A percentile compares a stretch with the other conserved stretches of the same genome.
These are phyloP conservation scores for Pinus taeda DNA, from an alignment of 75 land plant species.

Conservation along the genomic window DNA sequence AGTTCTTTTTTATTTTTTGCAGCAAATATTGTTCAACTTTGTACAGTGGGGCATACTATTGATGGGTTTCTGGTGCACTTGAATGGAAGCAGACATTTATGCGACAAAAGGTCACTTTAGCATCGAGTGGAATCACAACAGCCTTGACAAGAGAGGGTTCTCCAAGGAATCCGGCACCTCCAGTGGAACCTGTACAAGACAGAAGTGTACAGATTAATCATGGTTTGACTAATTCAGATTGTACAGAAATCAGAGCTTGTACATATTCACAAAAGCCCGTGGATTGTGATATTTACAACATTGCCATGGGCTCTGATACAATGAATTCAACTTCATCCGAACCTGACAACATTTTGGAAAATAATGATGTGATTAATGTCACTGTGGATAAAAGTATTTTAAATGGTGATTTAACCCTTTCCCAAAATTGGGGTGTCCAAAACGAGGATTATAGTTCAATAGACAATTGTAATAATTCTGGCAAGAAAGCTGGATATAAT, in stretches of 20 bases:
- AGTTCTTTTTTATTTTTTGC: constrained; percentile 5
- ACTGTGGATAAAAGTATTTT: background rate
- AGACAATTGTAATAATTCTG: constrained; percentile 14
- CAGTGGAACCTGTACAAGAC: constrained; percentile 1
- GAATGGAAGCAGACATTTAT: constrained; percentile 76
- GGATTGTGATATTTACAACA: background rate
- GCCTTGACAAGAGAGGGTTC: constrained; percentile 14
- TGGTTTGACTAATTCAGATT: background rate
- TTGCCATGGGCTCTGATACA: background rate
- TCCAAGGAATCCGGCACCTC: background rate
- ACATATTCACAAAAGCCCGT: constrained; percentile 1
- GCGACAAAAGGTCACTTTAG: constrained; percentile 81
- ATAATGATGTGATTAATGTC: background rate
- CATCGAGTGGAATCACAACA: constrained; percentile 29
- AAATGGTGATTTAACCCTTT: background rate
- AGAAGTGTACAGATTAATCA: constrained; percentile 4
- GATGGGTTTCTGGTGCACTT: constrained; percentile 11
- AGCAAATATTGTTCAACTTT: constrained; percentile 8
- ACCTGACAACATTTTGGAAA: constrained; percentile 1
- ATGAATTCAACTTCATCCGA: background rate
- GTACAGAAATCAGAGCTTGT: constrained; percentile 5
- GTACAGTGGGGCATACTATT: constrained; percentile 8
- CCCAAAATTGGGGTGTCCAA: background rate
- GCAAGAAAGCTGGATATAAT: constrained; percentile 14
- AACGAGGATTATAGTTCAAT: constrained; percentile 10